phyloP scores from a whole-genome alignment of 176 grass and related monocot species.

The Pontederia paniculata region DNA sequence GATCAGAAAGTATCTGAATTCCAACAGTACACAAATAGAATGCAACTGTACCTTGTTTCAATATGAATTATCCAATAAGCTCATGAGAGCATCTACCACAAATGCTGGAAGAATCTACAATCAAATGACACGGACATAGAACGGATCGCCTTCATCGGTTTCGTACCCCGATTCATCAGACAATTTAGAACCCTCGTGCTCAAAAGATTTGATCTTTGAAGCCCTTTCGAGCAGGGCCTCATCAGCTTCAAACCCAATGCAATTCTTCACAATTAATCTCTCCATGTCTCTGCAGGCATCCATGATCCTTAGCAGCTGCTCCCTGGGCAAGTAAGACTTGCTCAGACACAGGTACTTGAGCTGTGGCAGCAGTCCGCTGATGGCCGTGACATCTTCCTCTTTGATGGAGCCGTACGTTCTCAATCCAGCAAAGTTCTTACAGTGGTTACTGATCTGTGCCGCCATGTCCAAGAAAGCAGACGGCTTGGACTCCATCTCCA shows the following conservation, averaged over 20 bases:
- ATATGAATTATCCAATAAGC: no score
- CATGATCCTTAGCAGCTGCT: not conserved
- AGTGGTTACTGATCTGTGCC: not conserved
- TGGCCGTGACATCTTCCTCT: not conserved
- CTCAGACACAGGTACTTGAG: not conserved
- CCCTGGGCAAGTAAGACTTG: slow-evolving; percentile 9
- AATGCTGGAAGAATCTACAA: no score
- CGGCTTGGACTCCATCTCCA: slow-evolving; percentile 1
- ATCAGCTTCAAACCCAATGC: slow-evolving; percentile 6
- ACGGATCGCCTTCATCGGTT: not conserved
- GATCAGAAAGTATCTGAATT: no score
- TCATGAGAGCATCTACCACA: no score
- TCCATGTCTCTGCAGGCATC: not conserved
- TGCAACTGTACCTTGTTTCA: no score
- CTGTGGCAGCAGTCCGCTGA: not conserved
- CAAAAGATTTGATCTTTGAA: not conserved
- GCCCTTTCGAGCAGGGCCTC: not conserved
- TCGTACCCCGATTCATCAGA: slow-evolving; percentile 2
- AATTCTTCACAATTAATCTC: not conserved
- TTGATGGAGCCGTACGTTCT: not conserved
- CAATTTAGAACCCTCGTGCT: not conserved
- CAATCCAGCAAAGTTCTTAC: not conserved
- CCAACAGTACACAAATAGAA: no score
- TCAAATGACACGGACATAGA: not conserved
- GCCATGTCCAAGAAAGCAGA: not conserved